Base-by-base conservation (phyloP, 352 stramenopile species). In the Phytophthora chlamydospora region DNA sequence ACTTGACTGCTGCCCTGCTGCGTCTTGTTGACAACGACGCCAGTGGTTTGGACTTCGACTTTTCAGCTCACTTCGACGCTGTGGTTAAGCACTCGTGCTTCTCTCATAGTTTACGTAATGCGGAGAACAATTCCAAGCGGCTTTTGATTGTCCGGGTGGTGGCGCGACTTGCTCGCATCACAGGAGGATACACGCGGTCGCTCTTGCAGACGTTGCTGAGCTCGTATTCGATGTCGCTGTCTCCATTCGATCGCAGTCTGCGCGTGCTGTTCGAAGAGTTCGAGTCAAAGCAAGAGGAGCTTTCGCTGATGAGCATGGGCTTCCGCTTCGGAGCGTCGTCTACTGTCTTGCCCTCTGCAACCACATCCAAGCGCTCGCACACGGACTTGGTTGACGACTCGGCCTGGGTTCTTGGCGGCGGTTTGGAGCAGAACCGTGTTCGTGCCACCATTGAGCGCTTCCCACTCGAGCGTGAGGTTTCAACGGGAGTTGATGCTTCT, bases 371-470 rank as follows among this genome's bases (percentile, higher is more conserved):
- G 72, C 67, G 32, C 46, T 70, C 55, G 32, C 58, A 62, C 45
- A 62, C 66, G 16, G 81, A 93, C 38, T 56, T 91, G 10, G 63
- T 90, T 4, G 74, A 93, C 29, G 82, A 93, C 42, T 86, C 79
- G 3, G 66, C 75, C 7, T 91, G 84, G 84, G 40, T 93, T 7
- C 58, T 90, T 27, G 74, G 62, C 17, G 86, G 85, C 17, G 86
- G 81, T 4, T 71, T 95, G 4, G 86, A 93, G 38, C 61, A 75
- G 9, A 48, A 47, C n/a, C 83, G 83, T 42, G 63, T 93, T 46
- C 81, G 83, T 49, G 78, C 75, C 6, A 92, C 83, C 0, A 79
- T 93, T 54, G 86, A 93, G 39, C 52, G 65, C 16, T 95, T 93
- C 24, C 83, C 86, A 0, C 53, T 93, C 3, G 54, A 89, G 12